These are phyloP conservation scores for Cyclotella cryptica DNA, from an alignment of 108 stramenopile species.

Conservation along the genomic window DNA sequence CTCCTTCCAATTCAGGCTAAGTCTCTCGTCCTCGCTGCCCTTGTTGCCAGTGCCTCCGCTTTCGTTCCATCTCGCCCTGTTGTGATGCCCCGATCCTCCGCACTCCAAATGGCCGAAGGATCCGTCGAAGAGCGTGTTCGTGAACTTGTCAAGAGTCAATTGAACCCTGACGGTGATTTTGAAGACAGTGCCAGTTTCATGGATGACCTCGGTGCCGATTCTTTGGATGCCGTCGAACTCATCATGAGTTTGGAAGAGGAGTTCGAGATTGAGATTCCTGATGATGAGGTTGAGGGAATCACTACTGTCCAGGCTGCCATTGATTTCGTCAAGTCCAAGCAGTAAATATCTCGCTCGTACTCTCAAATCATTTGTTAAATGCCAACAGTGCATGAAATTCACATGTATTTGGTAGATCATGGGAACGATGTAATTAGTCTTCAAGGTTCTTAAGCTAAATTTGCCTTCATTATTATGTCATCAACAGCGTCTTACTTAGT, in stretches of 20 bases:
- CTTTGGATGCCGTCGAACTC: slow-evolving; percentile 96
- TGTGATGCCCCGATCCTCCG: slow-evolving; percentile 49
- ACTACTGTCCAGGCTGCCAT: slow-evolving; percentile 91
- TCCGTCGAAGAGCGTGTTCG: slow-evolving; percentile 58
- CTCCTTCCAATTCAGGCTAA: slow-evolving; percentile 46
- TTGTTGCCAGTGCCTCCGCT: slow-evolving; percentile 77
- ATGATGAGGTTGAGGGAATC: slow-evolving; percentile 95
- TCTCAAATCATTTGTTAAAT: background rate
- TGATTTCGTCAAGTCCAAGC: slow-evolving; percentile 72
- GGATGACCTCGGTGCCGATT: slow-evolving; percentile 96
- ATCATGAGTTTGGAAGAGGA: slow-evolving; percentile 98
- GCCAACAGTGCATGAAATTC: slow-evolving; percentile 1
- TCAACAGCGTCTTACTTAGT: background rate
- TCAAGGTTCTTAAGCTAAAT: slow-evolving; percentile 22
- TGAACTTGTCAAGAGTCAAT: slow-evolving; percentile 48
- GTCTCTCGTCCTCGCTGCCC: slow-evolving; percentile 67
- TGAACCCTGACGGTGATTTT: slow-evolving; percentile 58
- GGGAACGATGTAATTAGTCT: slow-evolving; percentile 10
- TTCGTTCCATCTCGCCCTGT: slow-evolving; percentile 66
- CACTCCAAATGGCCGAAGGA: slow-evolving; percentile 60
- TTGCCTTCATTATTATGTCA: slow-evolving; percentile 1
- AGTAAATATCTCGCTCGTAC: slow-evolving; percentile 22
- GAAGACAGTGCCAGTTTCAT: slow-evolving; percentile 87
- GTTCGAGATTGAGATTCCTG: slow-evolving; percentile 97
- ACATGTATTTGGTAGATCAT: slow-evolving; percentile 19